Evolutionary conservation across 495 filamentous ascomycete genomes (phyloP).

Genomic region (Entonaema liquescens): DNA sequence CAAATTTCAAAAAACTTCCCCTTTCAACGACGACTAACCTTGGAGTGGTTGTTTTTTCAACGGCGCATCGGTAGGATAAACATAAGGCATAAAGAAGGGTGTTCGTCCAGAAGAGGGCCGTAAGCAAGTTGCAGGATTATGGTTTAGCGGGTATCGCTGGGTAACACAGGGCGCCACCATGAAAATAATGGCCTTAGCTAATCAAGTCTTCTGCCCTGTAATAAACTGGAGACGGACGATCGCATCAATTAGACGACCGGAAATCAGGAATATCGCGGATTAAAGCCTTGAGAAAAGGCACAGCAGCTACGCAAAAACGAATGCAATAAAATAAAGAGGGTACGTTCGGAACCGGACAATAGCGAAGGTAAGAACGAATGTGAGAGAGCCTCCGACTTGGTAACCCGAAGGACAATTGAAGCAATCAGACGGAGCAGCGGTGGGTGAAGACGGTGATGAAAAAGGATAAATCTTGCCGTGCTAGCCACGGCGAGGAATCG

Average conservation of each 20-base stretch:
- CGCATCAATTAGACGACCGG: conserved; percentile 13
- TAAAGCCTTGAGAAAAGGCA: too few species aligned
- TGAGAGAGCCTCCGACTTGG: conserved; percentile 18
- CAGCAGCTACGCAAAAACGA: conserved; percentile 19
- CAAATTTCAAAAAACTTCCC: background rate
- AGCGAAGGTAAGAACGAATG: conserved; percentile 27
- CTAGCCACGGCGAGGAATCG: conserved; percentile 33
- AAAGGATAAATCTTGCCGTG: conserved; percentile 16
- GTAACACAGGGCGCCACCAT: conserved; percentile 36
- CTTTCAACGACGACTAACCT: background rate
- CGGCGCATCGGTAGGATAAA: conserved; percentile 28
- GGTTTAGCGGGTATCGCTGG: conserved; percentile 35
- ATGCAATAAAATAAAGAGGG: conserved; percentile 13
- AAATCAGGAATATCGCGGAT: conserved; percentile 5
- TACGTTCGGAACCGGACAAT: background rate
- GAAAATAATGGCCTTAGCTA: conserved; percentile 25
- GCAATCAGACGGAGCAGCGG: conserved; percentile 11
- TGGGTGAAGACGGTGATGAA: conserved; percentile 20
- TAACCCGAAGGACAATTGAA: conserved; percentile 18
- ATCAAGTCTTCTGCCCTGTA: conserved; percentile 19
- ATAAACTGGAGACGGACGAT: conserved; percentile 10
- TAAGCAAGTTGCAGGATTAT: conserved; percentile 27
- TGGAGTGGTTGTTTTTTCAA: conserved; percentile 3
- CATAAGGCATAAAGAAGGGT: conserved; percentile 18
- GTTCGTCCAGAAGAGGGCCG: conserved; percentile 19